These are phyloP conservation scores for Fusarium devonianum DNA, from an alignment of 2,329 filamentous ascomycete genomes.

Conservation along the genomic window DNA sequence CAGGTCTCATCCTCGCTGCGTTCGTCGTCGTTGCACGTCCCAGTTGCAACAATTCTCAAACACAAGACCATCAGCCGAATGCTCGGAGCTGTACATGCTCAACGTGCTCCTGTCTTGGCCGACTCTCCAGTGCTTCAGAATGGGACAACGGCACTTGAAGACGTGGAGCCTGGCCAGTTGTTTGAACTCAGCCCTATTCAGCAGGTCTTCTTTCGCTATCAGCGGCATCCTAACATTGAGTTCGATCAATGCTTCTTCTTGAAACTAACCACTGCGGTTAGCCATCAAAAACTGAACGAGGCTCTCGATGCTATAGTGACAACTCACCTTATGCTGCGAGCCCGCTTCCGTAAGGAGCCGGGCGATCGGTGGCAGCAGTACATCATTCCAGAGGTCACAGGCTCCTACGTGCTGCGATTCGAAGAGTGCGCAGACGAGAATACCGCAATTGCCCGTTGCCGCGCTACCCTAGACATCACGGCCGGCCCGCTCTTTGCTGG, in stretches of 20 bases:
- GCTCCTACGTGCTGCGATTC: conserved; percentile 11
- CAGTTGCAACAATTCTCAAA: conserved; percentile 1
- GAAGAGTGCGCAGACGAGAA: neutral
- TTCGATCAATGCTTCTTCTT: conserved; percentile 1
- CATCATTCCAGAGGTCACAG: neutral
- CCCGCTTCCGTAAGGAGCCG: conserved; percentile 1
- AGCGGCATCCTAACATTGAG: neutral
- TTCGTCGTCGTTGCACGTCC: neutral
- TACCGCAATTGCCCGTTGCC: neutral
- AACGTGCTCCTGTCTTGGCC: neutral
- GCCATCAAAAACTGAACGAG: neutral
- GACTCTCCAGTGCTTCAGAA: neutral
- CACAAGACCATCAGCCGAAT: conserved; percentile 1
- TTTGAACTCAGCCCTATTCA: neutral
- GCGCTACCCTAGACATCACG: neutral
- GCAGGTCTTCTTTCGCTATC: neutral
- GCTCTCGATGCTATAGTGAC: neutral
- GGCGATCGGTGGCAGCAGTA: conserved; percentile 2
- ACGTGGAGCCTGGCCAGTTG: neutral
- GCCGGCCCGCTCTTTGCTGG: neutral
- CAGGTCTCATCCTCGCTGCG: conserved; percentile 1
- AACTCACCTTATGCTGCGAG: neutral
- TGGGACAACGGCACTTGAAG: neutral
- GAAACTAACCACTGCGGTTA: neutral
- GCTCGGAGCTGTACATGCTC: neutral